Evolutionary conservation across 768 basidiomycete genomes (phyloP).

Genomic region (Lactarius akahatsu): DNA sequence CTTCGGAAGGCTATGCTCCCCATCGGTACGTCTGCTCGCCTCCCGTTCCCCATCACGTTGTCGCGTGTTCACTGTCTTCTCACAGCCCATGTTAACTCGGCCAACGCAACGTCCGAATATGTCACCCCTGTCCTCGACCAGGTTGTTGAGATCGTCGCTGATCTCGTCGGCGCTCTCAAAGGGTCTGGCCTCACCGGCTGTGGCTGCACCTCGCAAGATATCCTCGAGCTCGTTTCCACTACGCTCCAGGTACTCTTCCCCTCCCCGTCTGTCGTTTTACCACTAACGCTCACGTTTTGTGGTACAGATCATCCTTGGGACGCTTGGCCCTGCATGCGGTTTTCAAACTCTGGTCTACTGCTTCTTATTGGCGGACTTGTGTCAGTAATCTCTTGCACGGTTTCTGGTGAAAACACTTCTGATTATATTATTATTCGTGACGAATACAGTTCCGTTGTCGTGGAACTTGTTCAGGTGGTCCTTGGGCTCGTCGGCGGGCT

Average conservation of each 20-base stretch:
- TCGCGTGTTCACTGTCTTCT: background rate
- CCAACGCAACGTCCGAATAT: conserved; percentile 3
- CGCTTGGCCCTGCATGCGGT: background rate
- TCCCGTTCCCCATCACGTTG: background rate
- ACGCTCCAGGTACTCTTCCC: background rate
- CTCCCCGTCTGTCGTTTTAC: background rate
- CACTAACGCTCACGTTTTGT: background rate
- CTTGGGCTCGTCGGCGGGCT: conserved; percentile 12
- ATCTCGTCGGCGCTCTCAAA: background rate
- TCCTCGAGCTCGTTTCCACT: background rate
- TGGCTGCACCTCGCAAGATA: conserved; percentile 5
- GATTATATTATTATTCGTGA: background rate
- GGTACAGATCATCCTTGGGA: conserved; percentile 8
- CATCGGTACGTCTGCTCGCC: conserved; percentile 5
- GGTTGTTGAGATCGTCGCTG: background rate
- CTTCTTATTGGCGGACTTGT: conserved; percentile 4
- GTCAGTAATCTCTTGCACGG: conserved; percentile 3
- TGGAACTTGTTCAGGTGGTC: conserved; percentile 17
- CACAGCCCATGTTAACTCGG: background rate
- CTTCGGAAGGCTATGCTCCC: background rate
- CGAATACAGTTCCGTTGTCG: background rate
- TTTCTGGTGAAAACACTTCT: background rate
- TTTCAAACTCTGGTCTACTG: background rate
- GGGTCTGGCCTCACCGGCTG: background rate
- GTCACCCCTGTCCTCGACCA: background rate